Conservation (phyloP, 306 rosid genomes). For the Aeschynomene evenia region DNA sequence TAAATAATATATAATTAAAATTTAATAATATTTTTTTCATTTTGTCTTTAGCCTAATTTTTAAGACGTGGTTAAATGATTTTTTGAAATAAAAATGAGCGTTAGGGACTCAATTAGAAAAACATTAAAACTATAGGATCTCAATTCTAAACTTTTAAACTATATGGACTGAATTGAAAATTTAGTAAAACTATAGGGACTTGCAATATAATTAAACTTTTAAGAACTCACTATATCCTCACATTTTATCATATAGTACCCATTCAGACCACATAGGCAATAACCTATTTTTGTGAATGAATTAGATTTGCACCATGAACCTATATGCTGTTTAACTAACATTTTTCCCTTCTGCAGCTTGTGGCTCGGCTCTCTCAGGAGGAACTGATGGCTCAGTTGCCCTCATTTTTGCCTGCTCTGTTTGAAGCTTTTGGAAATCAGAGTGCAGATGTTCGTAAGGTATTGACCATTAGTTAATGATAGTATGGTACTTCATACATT, state of each 20-base stretch:
- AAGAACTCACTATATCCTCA: background rate
- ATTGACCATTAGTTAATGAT: conserved; percentile 9
- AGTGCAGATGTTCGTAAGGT: conserved; percentile 99
- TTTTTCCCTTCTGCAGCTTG: conserved; percentile 59
- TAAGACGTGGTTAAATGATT: too few relatives aligned
- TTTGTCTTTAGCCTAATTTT: too few relatives aligned
- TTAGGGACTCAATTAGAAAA: too few relatives aligned
- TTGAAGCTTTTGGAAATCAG: conserved; percentile 95
- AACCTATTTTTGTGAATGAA: conserved; percentile 10
- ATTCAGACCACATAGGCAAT: background rate
- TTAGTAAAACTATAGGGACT: too few relatives aligned
- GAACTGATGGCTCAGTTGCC: conserved; percentile 87
- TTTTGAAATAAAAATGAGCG: too few relatives aligned
- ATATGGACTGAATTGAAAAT: too few relatives aligned
- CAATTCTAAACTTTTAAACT: too few relatives aligned
- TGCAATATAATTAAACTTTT: too few relatives aligned
- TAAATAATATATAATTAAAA: too few relatives aligned
- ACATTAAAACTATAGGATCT: too few relatives aligned
- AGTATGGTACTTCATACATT: background rate
- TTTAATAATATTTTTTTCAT: too few relatives aligned
- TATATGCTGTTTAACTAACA: conserved; percentile 10
- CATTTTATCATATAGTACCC: background rate
- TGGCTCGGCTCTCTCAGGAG: conserved; percentile 81
- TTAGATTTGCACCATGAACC: conserved; percentile 25
- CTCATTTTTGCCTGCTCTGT: conserved; percentile 90